Base-by-base conservation (phyloP, 257 asterid species). In the Echites panduratus region DNA sequence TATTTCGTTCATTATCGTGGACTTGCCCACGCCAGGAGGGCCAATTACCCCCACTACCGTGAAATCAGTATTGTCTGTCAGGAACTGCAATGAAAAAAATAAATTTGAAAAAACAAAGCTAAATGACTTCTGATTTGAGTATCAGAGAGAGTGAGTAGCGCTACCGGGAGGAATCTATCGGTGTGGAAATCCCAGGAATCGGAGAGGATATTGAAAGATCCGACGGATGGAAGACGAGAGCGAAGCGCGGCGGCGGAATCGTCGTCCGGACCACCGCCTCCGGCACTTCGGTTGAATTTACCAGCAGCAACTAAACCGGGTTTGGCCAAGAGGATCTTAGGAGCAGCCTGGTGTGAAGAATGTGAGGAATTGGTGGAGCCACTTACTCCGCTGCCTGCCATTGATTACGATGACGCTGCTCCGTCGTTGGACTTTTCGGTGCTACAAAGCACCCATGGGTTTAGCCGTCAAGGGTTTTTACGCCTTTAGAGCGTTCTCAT, bases 21-120 rank as follows among this genome's bases (percentile, higher is more conserved):
- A 94, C 75, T 94, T 94, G 44, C 99, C 97, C 17, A 88, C 95
- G 41, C 97, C 97, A 0, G 96, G 86, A 5, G 96, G 93, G 53
- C 98, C 98, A 76, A 94, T 94, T 32, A 94, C 91, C 48, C 97
- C 97, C 69, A 94, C 96, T 84, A 89, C 98, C 11, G 89, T 87
- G 50, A 94, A 94, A 47, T 94, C 99, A 1, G 97, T 88, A 80
- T 91, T 94, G 80, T 94, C 99, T 35, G 99, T 91, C 54, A 94
- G 79, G 89, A 91, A 91, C 98, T 93, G 90, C 88, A 77, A 65
- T 43, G 9, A 63, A 56, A 61, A 76, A 68, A 17, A 63, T 70
- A 35, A 0, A 45, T 69, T n/a, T 43, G 32, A 14, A 52, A 35
- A 32, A 47, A 9, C 67, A 27, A 73, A 40, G 49, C 43, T 65